Percentiles rank a stretch among this genome's conserved stretches.
phyloP scores from a whole-genome alignment of 139 green algal species.

The Chlamydomonas urium region DNA sequence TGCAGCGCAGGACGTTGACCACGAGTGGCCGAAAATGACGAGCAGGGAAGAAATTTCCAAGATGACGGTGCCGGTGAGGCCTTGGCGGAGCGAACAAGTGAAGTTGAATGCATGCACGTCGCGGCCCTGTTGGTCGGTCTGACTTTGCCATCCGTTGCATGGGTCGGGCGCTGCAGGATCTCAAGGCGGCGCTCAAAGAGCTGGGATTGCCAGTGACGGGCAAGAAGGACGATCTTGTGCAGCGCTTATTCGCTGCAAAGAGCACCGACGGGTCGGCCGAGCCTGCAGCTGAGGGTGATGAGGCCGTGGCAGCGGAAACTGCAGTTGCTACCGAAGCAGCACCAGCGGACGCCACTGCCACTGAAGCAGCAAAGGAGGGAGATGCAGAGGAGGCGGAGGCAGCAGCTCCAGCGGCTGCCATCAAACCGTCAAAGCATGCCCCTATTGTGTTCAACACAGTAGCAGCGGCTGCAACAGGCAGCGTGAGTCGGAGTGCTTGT shows the following conservation, averaged over 20 bases:
- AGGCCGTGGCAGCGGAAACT: not conserved
- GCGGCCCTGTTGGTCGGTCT: not conserved
- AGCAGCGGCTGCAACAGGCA: not conserved
- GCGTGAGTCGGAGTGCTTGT: slow-evolving; percentile 1
- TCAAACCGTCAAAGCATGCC: not conserved
- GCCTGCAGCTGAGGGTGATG: not conserved
- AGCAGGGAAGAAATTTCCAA: not conserved
- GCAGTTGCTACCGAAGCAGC: too few relatives aligned
- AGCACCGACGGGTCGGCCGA: too few relatives aligned
- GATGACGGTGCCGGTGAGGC: slow-evolving; percentile 1
- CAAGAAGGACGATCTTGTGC: slow-evolving; percentile 21
- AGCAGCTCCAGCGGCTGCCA: not conserved
- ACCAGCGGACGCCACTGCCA: slow-evolving; percentile 5
- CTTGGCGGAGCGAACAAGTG: not conserved
- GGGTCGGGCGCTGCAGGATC: too few relatives aligned
- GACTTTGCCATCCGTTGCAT: too few relatives aligned
- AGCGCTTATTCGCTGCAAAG: slow-evolving; percentile 3
- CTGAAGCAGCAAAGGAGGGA: not conserved
- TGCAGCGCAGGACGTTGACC: too few relatives aligned
- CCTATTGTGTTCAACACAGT: slow-evolving; percentile 11
- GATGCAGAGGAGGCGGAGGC: not conserved
- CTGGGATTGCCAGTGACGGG: slow-evolving; percentile 1
- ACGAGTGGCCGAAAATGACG: too few relatives aligned
- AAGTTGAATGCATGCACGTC: not conserved
- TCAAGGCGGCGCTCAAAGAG: slow-evolving; percentile 1